A percentile compares a stretch with the other conserved stretches of the same genome.
Conservation (phyloP, 495 filamentous ascomycete genomes). For the Penicillium turbatum region DNA sequence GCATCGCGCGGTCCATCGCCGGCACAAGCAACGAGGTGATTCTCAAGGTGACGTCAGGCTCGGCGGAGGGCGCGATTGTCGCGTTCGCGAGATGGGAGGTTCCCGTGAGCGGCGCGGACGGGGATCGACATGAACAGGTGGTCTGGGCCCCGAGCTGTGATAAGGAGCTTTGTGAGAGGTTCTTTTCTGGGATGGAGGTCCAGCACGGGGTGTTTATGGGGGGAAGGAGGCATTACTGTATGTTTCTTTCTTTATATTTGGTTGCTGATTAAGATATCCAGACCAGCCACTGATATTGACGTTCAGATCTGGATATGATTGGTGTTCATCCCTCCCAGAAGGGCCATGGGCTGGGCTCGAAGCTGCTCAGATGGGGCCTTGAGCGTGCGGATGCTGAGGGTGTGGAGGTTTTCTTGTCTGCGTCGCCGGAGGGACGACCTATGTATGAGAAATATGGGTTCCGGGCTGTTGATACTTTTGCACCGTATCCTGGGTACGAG, state of each 20-base stretch:
- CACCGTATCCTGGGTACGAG: constrained; percentile 18
- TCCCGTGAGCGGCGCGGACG: constrained; percentile 7
- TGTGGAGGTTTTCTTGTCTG: constrained; percentile 35
- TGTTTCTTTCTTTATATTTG: no score
- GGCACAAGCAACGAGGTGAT: constrained; percentile 3
- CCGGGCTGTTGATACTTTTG: constrained; percentile 12
- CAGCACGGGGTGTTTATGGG: constrained; percentile 22
- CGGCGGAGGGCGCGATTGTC: constrained; percentile 8
- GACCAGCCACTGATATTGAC: background rate
- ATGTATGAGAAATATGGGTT: constrained; percentile 37
- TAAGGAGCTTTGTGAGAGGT: constrained; percentile 18
- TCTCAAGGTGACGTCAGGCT: constrained; percentile 16
- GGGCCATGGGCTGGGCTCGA: constrained; percentile 36
- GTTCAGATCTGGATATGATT: constrained; percentile 33
- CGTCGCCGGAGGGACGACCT: constrained; percentile 28
- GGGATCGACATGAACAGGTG: constrained; percentile 7
- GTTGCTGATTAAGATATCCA: no score
- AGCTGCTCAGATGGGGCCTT: constrained; percentile 41
- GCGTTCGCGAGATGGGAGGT: constrained; percentile 28
- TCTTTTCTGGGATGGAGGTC: constrained; percentile 22
- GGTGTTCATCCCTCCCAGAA: constrained; percentile 36
- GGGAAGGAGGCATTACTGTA: constrained; percentile 27
- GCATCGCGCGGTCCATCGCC: background rate
- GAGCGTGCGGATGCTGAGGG: constrained; percentile 33
- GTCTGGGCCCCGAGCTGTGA: constrained; percentile 19